phyloP scores from a whole-genome alignment of 1,139 yeast species.

The Yamadazyma atlantica region DNA sequence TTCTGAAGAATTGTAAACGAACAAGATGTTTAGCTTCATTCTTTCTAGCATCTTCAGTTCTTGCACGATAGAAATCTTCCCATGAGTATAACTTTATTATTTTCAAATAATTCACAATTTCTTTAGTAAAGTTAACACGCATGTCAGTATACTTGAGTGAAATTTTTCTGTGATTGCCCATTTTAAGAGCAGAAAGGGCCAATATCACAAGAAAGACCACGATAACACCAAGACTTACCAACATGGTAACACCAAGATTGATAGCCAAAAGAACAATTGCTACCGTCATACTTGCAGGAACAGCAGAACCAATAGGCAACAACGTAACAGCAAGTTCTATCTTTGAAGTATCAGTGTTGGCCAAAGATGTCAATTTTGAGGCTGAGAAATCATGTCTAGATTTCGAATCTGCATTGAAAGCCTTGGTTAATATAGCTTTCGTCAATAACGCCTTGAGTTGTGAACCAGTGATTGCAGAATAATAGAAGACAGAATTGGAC shows the following conservation, averaged over 20 bases:
- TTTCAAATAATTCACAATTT: constrained; percentile 35
- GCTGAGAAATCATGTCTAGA: constrained; percentile 60
- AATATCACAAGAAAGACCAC: constrained; percentile 24
- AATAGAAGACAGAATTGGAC: constrained; percentile 18
- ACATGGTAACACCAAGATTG: constrained; percentile 34
- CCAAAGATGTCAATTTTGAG: constrained; percentile 62
- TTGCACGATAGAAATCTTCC: constrained; percentile 62
- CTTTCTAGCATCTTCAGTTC: constrained; percentile 44
- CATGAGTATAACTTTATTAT: constrained; percentile 53
- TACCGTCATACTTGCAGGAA: constrained; percentile 30
- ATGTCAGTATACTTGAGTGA: constrained; percentile 33
- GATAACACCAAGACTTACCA: constrained; percentile 34
- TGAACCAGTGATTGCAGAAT: constrained; percentile 49
- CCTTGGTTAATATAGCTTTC: constrained; percentile 66
- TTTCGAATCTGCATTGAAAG: constrained; percentile 57
- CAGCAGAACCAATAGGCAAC: constrained; percentile 27
- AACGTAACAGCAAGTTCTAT: constrained; percentile 34
- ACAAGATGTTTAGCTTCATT: constrained; percentile 50
- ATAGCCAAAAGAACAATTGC: constrained; percentile 33
- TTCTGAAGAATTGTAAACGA: constrained; percentile 53
- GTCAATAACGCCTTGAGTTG: constrained; percentile 65
- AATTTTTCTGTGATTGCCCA: constrained; percentile 25
- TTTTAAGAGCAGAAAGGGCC: constrained; percentile 21
- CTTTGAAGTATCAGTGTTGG: constrained; percentile 39
- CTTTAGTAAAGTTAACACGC: constrained; percentile 35